Conservation (phyloP, 306 rosid genomes). For the Elaeagnus macrophylla region DNA sequence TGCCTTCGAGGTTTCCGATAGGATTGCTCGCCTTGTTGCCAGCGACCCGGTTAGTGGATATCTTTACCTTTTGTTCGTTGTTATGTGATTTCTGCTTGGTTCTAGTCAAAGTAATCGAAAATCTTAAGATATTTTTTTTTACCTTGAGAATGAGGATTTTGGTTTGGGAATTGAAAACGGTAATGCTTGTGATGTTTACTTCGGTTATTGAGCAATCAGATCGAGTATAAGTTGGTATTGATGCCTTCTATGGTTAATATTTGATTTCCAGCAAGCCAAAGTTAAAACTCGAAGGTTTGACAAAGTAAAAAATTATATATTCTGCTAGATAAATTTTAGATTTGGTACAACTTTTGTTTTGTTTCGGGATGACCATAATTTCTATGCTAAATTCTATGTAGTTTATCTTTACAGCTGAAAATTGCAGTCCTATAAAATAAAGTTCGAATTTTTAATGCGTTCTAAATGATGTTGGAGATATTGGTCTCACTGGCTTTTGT, state of each 20-base stretch:
- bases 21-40: conserved; percentile 78
- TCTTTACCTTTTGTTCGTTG: not conserved
- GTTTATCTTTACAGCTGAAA: not conserved
- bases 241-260: too few species aligned
- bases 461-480: not conserved
- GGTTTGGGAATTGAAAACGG: too few species aligned
- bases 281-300: too few species aligned
- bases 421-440: not conserved
- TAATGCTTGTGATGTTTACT: too few species aligned
- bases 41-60: conserved; percentile 58
- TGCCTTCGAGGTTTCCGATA: conserved; percentile 52
- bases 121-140: not conserved
- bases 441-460: not conserved
- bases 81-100: conserved; percentile 8
- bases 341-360: too few species aligned
- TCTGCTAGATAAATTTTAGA: too few species aligned
- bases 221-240: not conserved
- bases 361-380: not conserved
- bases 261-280: too few species aligned
- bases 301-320: too few species aligned
- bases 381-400: not conserved
- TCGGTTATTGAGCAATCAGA: not conserved
- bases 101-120: not conserved
- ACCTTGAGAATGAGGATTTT: not conserved
- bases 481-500: not conserved